phyloP scores from a whole-genome alignment of 192 early-diverging fungal species.

The Phlyctochytrium bullatum region DNA sequence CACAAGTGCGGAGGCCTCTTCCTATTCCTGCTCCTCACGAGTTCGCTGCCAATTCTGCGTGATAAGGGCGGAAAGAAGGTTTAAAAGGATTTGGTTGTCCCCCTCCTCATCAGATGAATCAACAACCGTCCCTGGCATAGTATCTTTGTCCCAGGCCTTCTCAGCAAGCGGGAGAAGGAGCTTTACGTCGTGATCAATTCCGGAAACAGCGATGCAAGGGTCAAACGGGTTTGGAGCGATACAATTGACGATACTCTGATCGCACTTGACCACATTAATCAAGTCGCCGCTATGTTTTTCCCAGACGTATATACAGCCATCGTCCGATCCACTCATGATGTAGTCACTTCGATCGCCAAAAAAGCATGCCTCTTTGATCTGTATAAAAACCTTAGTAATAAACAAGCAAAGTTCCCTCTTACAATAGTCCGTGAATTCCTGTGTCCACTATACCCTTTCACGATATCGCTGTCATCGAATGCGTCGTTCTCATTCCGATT shows the following conservation, averaged over 20 bases:
- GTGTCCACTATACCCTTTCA: conserved; percentile 10
- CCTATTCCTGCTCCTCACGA: too few relatives aligned
- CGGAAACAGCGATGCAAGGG: conserved; percentile 3
- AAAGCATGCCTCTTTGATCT: conserved; percentile 27
- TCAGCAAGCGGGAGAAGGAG: conserved; percentile 7
- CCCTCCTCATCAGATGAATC: too few relatives aligned
- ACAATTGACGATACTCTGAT: conserved; percentile 21
- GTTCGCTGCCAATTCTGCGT: too few relatives aligned
- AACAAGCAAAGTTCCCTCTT: neutral
- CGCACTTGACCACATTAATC: conserved; percentile 14
- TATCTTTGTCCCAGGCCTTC: conserved; percentile 3
- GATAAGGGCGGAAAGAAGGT: too few relatives aligned
- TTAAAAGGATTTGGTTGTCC: too few relatives aligned
- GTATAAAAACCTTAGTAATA: neutral
- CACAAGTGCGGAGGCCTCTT: too few relatives aligned
- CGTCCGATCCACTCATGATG: conserved; percentile 20
- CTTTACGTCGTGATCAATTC: conserved; percentile 22
- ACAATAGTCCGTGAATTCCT: conserved; percentile 17
- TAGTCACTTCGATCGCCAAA: conserved; percentile 13
- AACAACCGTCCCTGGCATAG: too few relatives aligned
- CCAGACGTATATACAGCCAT: conserved; percentile 20
- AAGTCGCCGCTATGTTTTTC: conserved; percentile 13
- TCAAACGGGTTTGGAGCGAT: conserved; percentile 17
- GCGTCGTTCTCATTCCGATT: neutral
- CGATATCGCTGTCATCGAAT: conserved; percentile 8